Evolutionary conservation across 805 yeast species (phyloP), one percentile per base, ranked within the genome.

Genomic region (Candida vaughaniae): DNA sequence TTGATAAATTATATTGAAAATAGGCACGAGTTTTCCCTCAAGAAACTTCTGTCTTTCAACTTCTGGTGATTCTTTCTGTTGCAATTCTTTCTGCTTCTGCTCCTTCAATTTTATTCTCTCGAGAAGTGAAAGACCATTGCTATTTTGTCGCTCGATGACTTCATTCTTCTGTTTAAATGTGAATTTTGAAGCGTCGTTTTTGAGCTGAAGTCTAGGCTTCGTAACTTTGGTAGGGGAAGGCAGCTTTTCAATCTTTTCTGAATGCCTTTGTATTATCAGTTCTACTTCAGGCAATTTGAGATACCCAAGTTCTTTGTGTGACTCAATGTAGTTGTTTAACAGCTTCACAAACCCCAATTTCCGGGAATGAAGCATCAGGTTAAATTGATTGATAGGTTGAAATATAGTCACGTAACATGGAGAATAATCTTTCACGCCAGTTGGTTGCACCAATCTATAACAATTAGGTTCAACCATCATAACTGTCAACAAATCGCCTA

Each of bases 61-160:
- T 28, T 55, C 52, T 0, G 65, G 60, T 6, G 52, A 30, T 7
- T 50, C 47, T 27, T 16, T 32, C 1, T 25, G 12, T 9, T 38
- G 25, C 14, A 36, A 25, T 19, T 54, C 50, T 8, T 47, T 50
- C 9, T 42, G 46, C 6, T 46, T 28, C 39, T 56, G 49, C 33
- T 67, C 73, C 43, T 67, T 67, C 15, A 61, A 47, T 31, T 50
- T 56, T 25, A 68, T 66, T 16, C 73, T 45, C 40, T 68, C 71
- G 4, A 67, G 47, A 5, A 66, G 46, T 3, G 64, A 53, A 4
- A 63, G 46, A 1, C 70, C 70, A 14, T 44, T 48, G 22, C 26
- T 39, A 19, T 49, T 52, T 15, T 30, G 39, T 18, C 42, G 41
- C 36, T 55, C 49, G 1, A 15, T 25, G 8, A 27, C 23, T 33